These are phyloP conservation scores for Mycosphaerella sp. DNA, from an alignment of 2,329 filamentous ascomycete genomes.

Conservation along the genomic window DNA sequence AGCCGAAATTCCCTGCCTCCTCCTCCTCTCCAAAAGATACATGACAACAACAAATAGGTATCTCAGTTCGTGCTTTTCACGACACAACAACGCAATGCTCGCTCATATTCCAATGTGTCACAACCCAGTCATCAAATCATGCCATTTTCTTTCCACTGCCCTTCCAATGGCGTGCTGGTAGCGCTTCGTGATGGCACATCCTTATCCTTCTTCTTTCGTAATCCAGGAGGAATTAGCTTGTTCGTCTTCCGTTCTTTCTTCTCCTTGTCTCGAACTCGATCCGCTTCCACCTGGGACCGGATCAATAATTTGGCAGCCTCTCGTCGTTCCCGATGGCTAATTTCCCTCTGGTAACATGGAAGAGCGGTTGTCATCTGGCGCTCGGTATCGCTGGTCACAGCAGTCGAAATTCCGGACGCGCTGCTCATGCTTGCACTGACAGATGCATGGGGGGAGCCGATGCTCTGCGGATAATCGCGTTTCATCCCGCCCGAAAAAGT, in stretches of 20 bases:
- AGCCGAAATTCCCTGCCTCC: too few species aligned
- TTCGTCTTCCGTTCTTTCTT: conserved; percentile 36
- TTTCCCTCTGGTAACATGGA: conserved; percentile 32
- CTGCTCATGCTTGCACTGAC: conserved; percentile 28
- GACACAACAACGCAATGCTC: not conserved
- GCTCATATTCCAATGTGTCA: not conserved
- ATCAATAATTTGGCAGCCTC: conserved; percentile 27
- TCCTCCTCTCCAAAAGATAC: too few species aligned
- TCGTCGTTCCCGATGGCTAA: conserved; percentile 30
- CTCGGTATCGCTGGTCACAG: conserved; percentile 33
- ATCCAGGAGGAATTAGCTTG: conserved; percentile 34
- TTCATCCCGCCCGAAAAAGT: conserved; percentile 19
- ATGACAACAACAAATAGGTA: not conserved
- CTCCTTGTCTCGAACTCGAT: conserved; percentile 31
- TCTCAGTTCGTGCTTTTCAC: not conserved
- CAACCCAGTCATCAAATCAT: conserved; percentile 5
- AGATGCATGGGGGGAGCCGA: conserved; percentile 17
- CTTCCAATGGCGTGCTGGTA: conserved; percentile 14
- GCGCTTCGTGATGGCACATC: conserved; percentile 23
- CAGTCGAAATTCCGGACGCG: conserved; percentile 24
- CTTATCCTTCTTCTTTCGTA: conserved; percentile 33
- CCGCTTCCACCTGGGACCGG: conserved; percentile 33
- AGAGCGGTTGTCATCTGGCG: conserved; percentile 29
- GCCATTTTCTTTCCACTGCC: conserved; percentile 7
- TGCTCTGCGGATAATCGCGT: conserved; percentile 16